These are phyloP conservation scores for Protea cynaroides DNA, from an alignment of 164 flowering plant species.

Conservation along the genomic window DNA sequence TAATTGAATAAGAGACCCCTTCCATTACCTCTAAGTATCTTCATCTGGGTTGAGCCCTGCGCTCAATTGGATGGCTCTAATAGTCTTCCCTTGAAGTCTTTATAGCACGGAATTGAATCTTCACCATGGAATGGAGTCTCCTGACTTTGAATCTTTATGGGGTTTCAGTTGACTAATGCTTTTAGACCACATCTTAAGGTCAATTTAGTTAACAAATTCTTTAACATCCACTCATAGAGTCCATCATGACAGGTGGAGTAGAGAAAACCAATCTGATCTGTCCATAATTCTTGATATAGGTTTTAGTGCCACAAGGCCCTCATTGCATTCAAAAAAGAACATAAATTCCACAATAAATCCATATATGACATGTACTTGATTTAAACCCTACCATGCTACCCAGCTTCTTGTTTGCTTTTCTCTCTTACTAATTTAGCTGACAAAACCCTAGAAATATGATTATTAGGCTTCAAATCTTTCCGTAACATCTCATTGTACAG, in stretches of 20 bases:
- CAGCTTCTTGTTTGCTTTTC: background rate
- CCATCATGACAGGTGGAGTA: background rate
- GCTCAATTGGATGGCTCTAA: background rate
- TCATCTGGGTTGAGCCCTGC: background rate
- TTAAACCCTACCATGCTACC: background rate
- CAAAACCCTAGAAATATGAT: conserved; percentile 1
- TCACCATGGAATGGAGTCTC: background rate
- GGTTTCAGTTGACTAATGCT: background rate
- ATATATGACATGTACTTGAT: background rate
- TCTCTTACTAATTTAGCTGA: background rate
- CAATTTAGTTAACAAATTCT: background rate
- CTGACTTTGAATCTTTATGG: background rate
- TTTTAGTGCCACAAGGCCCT: too few species aligned
- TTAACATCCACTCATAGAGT: background rate
- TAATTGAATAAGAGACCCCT: background rate
- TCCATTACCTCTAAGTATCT: background rate
- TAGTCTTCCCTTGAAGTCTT: background rate
- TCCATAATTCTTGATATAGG: too few species aligned
- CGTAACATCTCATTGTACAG: conserved; percentile 41
- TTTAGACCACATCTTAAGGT: background rate
- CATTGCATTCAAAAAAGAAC: too few species aligned
- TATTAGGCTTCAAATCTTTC: conserved; percentile 25
- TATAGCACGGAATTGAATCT: background rate
- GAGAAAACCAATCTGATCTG: background rate
- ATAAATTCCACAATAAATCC: background rate